Evolutionary conservation across 352 stramenopile genomes (phyloP).

Genomic region (Heterotrichella gracilis): DNA sequence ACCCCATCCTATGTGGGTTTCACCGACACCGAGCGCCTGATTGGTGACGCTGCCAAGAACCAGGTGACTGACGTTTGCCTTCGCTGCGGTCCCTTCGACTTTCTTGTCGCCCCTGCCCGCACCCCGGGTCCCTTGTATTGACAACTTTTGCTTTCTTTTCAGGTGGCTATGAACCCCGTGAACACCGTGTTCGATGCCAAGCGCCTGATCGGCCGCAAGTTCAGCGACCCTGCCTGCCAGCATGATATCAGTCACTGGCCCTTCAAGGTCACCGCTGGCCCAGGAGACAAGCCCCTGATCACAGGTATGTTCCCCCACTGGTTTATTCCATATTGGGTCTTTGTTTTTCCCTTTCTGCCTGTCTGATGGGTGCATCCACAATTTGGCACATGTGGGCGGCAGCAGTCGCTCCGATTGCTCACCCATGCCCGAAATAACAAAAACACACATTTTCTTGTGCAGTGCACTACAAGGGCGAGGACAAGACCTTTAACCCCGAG

Average conservation of each 20-base stretch:
- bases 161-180: constrained; percentile 53
- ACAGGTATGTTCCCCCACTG: too few relatives aligned
- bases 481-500: constrained; percentile 27
- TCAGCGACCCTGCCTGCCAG: constrained; percentile 30
- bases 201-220: constrained; percentile 36
- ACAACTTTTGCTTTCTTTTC: too few relatives aligned
- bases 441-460: constrained; percentile 42
- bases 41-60: constrained; percentile 66
- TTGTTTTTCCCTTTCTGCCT: too few relatives aligned
- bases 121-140: too few relatives aligned
- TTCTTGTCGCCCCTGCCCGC: too few relatives aligned
- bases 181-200: constrained; percentile 48
- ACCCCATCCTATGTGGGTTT: constrained; percentile 75
- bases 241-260: constrained; percentile 42
- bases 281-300: constrained; percentile 39
- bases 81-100: too few relatives aligned
- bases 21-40: constrained; percentile 58
- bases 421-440: constrained; percentile 78
- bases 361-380: constrained; percentile 58
- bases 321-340: too few relatives aligned
- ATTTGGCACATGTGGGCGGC: constrained; percentile 27
- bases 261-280: constrained; percentile 32
- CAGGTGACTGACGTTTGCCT: constrained; percentile 55
- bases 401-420: too few relatives aligned
- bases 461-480: constrained; percentile 38